Base-by-base conservation (phyloP, 176 grass and related monocot genomes). In the Guadua angustifolia region DNA sequence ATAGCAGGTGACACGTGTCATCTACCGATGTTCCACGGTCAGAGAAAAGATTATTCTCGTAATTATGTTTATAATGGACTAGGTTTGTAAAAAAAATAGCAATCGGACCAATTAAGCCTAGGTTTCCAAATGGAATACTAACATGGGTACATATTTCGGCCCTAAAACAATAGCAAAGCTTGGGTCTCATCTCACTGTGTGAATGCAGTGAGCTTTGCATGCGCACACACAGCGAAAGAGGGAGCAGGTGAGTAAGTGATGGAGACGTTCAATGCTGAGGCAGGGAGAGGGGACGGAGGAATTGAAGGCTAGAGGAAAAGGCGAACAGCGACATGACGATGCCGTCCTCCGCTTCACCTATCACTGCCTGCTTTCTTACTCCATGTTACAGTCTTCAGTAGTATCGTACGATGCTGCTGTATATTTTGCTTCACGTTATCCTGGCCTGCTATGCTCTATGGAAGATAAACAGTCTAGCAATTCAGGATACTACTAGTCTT, bases 271-370 rank as follows among this genome's bases (percentile, higher is more conserved):
- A 87, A 59, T 60, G 18, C 61, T 81, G 71, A n/a, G 9, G 4
- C 56, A 14, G 29, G 35, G 25, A 2, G 44, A 45, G n/a, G 38
- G 36, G 35, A 46, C 74, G 65, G 32, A 21, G 74, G 66, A 79
- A 79, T 79, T 79, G 75, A 86, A 86, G 64, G 53, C 52, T 42
- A 59, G 81, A 73, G 43, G 14, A 40, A 43, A 52, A 78, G 24
- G 86, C 36, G 0, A 79, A 83, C 74, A 84, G 80, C 81, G 86
- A 84, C 81, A 10, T 78, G 74, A 66, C 80, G 55, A 47, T 52
- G 50, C 19, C 18, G 29, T 2, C 38, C 78, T 29, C 15, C 3
- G 9, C 71, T 39, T 42, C 57, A 71, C 74, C 40, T 12, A 53
- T 57, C 57, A 1, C 32, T 75, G 49, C 11, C 53, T 11, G 21